Conservation (phyloP, 2,329 filamentous ascomycete species). For the Colletotrichum tanaceti region DNA sequence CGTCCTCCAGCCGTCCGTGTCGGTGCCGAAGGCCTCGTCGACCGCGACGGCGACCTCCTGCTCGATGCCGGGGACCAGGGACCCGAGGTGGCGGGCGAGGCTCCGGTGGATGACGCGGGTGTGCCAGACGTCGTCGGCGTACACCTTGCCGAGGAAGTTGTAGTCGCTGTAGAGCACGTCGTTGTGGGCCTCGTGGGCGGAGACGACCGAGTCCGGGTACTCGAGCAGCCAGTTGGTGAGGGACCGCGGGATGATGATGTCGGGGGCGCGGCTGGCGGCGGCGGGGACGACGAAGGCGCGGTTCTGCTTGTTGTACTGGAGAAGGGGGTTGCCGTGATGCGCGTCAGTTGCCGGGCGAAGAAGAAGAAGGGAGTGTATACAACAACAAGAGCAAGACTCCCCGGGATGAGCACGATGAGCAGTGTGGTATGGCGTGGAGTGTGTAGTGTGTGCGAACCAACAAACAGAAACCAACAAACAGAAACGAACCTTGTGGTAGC, state of each 20-base stretch:
- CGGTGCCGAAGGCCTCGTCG: conserved; percentile 50
- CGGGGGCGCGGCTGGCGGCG: conserved; percentile 54
- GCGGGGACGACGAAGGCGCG: conserved; percentile 57
- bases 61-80: conserved; percentile 55
- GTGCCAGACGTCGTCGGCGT: conserved; percentile 54
- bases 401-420: too few species aligned
- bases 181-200: conserved; percentile 55
- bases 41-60: conserved; percentile 53
- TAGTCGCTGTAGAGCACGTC: conserved; percentile 53
- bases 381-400: too few species aligned
- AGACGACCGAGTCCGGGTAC: conserved; percentile 58
- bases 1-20: conserved; percentile 51
- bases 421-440: too few species aligned
- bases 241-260: conserved; percentile 58
- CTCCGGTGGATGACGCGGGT: conserved; percentile 58
- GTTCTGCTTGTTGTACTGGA: conserved; percentile 56
- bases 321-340: too few species aligned
- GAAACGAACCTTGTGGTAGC: conserved; percentile 54
- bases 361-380: too few species aligned
- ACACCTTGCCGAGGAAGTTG: conserved; percentile 55
- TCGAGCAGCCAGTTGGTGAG: conserved; percentile 61
- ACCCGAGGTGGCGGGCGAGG: conserved; percentile 54
- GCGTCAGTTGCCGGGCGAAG: background rate
- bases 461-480: too few species aligned
- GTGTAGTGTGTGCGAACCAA: background rate